Conservation (phyloP, 208 protist genomes). For the Angomonas ambiguus region DNA sequence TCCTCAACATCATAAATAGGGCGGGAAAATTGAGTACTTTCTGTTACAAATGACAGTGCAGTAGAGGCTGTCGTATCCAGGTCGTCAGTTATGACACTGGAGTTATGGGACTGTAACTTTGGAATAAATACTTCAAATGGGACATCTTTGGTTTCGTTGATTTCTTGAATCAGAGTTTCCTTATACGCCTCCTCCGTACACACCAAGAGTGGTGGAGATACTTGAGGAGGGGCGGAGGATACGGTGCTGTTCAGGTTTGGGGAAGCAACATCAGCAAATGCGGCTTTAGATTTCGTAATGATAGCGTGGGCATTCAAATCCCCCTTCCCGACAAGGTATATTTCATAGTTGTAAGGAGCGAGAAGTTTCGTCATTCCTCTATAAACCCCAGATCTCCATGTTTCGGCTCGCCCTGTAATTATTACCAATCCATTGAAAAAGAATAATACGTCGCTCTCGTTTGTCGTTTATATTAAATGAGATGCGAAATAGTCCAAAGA, state of each 20-base stretch:
- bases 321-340: conserved; percentile 59
- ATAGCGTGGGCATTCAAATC: conserved; percentile 64
- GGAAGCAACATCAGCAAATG: conserved; percentile 27
- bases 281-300: conserved; percentile 63
- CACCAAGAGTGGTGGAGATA: background rate
- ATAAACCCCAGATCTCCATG: conserved; percentile 29
- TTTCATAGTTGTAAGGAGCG: conserved; percentile 58
- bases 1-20: conserved; percentile 45
- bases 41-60: background rate
- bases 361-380: conserved; percentile 58
- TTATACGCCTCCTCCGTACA: background rate
- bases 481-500: conserved; percentile 80
- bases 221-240: background rate
- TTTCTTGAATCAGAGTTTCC: conserved; percentile 1
- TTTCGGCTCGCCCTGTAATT: conserved; percentile 37
- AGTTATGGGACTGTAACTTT: conserved; percentile 7
- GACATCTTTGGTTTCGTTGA: conserved; percentile 9
- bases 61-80: conserved; percentile 26
- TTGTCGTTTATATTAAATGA: conserved; percentile 40
- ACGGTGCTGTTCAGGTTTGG: conserved; percentile 3
- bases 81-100: background rate
- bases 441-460: conserved; percentile 51
- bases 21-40: background rate
- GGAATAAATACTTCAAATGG: conserved; percentile 21
- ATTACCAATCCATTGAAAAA: conserved; percentile 84